Conservation (phyloP, 257 asterid genomes). For the Scutellaria baicalensis region DNA sequence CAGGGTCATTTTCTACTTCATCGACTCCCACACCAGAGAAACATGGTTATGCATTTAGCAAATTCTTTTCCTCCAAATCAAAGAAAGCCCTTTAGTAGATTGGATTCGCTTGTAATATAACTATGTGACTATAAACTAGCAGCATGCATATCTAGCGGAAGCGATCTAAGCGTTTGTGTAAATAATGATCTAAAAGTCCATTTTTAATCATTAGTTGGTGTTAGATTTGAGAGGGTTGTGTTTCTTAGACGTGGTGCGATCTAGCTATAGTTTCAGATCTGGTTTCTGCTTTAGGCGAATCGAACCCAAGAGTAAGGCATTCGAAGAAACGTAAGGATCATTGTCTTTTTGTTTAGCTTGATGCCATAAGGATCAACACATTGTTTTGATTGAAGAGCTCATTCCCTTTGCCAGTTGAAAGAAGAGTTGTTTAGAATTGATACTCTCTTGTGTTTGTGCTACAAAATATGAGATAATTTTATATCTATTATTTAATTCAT, state of each 20-base stretch:
- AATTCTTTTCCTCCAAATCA: constrained; percentile 74
- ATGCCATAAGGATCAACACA: background rate
- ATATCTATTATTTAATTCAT: constrained; percentile 17
- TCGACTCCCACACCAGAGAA: constrained; percentile 71
- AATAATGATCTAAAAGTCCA: constrained; percentile 21
- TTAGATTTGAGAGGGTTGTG: constrained; percentile 14
- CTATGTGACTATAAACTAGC: constrained; percentile 1
- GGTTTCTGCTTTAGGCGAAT: too few species aligned
- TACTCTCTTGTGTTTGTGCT: constrained; percentile 7
- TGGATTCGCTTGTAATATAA: background rate
- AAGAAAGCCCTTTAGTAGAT: constrained; percentile 36
- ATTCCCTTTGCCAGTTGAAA: background rate
- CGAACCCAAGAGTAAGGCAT: background rate
- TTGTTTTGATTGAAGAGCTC: background rate
- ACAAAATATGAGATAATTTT: background rate
- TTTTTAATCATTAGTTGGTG: constrained; percentile 7
- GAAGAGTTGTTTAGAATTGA: background rate
- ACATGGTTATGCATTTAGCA: constrained; percentile 65
- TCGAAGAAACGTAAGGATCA: background rate
- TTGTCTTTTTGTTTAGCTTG: background rate
- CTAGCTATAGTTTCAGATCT: too few species aligned
- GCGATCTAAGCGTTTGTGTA: constrained; percentile 25
- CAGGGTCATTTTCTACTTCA: constrained; percentile 56
- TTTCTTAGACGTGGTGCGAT: too few species aligned
- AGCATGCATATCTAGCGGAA: constrained; percentile 14